These are phyloP conservation scores for Talaromyces marneffei DNA, from an alignment of 2,329 filamentous ascomycete species.

Conservation along the genomic window DNA sequence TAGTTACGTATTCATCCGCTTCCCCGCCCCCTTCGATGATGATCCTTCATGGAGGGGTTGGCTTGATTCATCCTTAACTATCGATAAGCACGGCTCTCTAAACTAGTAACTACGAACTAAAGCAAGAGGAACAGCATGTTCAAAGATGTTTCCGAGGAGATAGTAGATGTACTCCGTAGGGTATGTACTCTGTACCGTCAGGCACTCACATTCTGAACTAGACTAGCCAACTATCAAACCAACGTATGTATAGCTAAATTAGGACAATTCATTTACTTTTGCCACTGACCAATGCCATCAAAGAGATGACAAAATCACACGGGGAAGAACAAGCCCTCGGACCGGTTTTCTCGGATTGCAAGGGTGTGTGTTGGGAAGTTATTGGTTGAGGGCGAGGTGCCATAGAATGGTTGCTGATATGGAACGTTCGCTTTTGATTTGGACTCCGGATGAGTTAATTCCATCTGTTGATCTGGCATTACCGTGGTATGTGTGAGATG, in stretches of 20 bases:
- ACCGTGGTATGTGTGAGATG: not conserved
- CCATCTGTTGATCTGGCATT: not conserved
- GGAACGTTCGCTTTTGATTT: not conserved
- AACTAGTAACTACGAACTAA: not conserved
- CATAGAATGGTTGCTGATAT: not conserved
- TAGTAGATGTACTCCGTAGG: not conserved
- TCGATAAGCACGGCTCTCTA: not conserved
- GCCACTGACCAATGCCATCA: not conserved
- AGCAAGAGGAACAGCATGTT: not conserved
- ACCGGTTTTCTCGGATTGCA: not conserved
- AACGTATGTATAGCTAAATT: not conserved
- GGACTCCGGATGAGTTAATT: not conserved
- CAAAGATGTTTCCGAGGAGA: not conserved
- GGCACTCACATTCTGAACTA: not conserved
- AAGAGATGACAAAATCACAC: not conserved
- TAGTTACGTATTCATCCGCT: not conserved
- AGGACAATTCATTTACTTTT: not conserved
- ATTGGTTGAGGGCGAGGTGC: not conserved
- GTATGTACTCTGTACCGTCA: not conserved
- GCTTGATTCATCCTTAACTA: not conserved
- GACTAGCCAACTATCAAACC: not conserved
- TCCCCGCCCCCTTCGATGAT: not conserved
- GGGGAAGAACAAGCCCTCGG: not conserved
- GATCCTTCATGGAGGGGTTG: not conserved
- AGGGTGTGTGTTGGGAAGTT: not conserved